These are phyloP conservation scores for Cryptococcus amylolentus DNA, from an alignment of 1,284 basidiomycete genomes.

Conservation along the genomic window DNA sequence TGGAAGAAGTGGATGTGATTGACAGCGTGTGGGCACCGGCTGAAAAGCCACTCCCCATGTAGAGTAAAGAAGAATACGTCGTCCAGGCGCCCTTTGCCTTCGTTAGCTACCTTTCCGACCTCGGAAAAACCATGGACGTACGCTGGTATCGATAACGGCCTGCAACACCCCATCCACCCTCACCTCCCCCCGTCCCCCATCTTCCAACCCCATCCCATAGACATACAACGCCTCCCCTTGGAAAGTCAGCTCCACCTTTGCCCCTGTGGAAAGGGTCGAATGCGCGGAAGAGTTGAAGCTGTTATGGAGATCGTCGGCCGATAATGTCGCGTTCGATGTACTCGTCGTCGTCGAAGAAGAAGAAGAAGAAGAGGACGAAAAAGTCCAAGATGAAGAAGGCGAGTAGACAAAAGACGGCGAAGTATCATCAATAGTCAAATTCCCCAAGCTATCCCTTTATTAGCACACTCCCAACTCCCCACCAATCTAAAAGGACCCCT, in stretches of 20 bases:
- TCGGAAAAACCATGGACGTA: slow-evolving; percentile 1
- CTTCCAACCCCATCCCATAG: slow-evolving; percentile 21
- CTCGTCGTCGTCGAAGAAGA: background rate
- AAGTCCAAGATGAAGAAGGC: slow-evolving; percentile 19
- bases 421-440: slow-evolving; percentile 24
- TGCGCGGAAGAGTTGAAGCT: slow-evolving; percentile 4
- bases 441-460: slow-evolving; percentile 4
- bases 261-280: slow-evolving; percentile 1
- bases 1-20: slow-evolving; percentile 17
- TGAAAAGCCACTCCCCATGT: slow-evolving; percentile 22
- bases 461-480: slow-evolving; percentile 6
- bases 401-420: slow-evolving; percentile 19
- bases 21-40: slow-evolving; percentile 18
- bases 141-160: slow-evolving; percentile 18
- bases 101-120: background rate
- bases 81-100: slow-evolving; percentile 22
- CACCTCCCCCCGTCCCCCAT: slow-evolving; percentile 18
- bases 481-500: background rate
- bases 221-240: slow-evolving; percentile 21
- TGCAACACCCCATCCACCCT: slow-evolving; percentile 19
- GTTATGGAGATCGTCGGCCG: slow-evolving; percentile 3
- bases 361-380: slow-evolving; percentile 2
- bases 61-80: slow-evolving; percentile 28
- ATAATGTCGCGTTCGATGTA: background rate
- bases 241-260: slow-evolving; percentile 7